phyloP scores from a whole-genome alignment of 1,284 basidiomycete species.

The Pterulicium gracile region DNA sequence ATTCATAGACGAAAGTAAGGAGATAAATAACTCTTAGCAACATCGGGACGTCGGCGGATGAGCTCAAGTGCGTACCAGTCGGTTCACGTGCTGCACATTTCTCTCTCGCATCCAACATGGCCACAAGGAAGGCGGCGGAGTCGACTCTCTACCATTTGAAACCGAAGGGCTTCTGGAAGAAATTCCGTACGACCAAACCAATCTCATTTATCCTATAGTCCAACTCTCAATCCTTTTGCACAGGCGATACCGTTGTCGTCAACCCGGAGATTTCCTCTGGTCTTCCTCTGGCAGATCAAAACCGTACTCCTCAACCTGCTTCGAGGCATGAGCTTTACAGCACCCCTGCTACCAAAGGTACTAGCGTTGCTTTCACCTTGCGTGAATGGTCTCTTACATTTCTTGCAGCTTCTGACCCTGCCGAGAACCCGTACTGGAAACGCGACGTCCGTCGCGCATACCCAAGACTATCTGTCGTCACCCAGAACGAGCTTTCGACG shows the following conservation, averaged over 20 bases:
- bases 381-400: too few species aligned
- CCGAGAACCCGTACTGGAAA: conserved; percentile 88
- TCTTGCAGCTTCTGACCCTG: conserved; percentile 72
- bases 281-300: conserved; percentile 64
- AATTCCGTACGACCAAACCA: conserved; percentile 63
- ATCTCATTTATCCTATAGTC: not conserved
- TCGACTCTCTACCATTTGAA: conserved; percentile 81
- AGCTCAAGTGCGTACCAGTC: too few species aligned
- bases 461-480: conserved; percentile 79
- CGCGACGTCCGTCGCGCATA: conserved; percentile 89
- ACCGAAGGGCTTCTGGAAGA: conserved; percentile 91
- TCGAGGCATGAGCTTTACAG: conserved; percentile 81
- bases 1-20: too few species aligned
- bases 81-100: too few species aligned
- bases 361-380: too few species aligned
- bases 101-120: too few species aligned
- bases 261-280: conserved; percentile 90
- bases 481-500: conserved; percentile 70
- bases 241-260: conserved; percentile 67
- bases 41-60: too few species aligned
- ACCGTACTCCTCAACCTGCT: conserved; percentile 81
- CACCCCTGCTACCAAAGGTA: conserved; percentile 82
- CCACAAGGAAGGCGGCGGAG: conserved; percentile 67
- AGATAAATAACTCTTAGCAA: too few species aligned
- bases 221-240: conserved; percentile 8